A percentile compares a stretch with the other conserved stretches of the same genome.
These are phyloP conservation scores for Tetraselmis striata DNA, from an alignment of 139 green algal genomes.

Conservation along the genomic window DNA sequence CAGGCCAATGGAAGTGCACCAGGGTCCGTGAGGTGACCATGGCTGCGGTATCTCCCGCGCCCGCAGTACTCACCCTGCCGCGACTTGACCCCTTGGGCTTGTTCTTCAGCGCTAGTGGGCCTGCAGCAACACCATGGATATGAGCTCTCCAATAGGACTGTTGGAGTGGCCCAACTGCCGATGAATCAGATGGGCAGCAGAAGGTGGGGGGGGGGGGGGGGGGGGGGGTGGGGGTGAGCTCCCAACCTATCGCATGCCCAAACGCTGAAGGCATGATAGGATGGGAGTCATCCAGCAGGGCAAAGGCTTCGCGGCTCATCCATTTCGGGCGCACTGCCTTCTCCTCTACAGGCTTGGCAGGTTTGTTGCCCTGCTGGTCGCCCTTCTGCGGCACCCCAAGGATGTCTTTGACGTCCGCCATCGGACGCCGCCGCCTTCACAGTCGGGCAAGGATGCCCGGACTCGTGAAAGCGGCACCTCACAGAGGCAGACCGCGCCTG, in stretches of 20 bases:
- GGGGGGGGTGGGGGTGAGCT: not conserved
- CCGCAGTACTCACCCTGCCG: not conserved
- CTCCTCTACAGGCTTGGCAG: constrained; percentile 35
- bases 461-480: too few relatives aligned
- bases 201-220: not conserved
- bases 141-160: too few relatives aligned
- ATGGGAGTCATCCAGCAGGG: constrained; percentile 71
- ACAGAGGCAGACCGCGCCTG: too few relatives aligned
- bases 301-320: constrained; percentile 82
- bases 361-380: not conserved
- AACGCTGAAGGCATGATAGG: constrained; percentile 60
- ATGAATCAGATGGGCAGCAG: not conserved
- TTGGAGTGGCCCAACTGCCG: constrained; percentile 30
- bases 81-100: constrained; percentile 35
- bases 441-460: too few relatives aligned
- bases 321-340: constrained; percentile 54
- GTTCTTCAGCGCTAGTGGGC: constrained; percentile 34
- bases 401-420: constrained; percentile 86
- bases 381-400: constrained; percentile 55
- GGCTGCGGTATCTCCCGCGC: not conserved
- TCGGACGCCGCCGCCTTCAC: too few relatives aligned
- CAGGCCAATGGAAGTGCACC: too few relatives aligned
- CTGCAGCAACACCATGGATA: not conserved
- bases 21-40: too few relatives aligned
- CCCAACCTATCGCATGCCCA: not conserved